Percentiles rank a stretch among this genome's conserved stretches.
These are phyloP conservation scores for Penicillium fuscoglaucum DNA, from an alignment of 2,329 filamentous ascomycete species.

Conservation along the genomic window DNA sequence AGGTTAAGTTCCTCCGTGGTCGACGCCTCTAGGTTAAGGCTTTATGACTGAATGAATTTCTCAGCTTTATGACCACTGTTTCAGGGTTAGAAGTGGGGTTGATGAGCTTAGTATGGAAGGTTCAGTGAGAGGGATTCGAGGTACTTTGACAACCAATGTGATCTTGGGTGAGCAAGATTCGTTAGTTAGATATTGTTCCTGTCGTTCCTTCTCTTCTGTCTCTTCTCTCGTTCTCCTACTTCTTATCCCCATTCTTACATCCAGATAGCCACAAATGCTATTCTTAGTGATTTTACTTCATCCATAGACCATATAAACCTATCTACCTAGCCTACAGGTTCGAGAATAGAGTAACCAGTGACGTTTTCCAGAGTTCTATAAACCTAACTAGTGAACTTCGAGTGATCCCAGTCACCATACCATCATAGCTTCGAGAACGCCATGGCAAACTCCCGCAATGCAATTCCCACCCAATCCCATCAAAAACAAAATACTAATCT, in stretches of 20 bases:
- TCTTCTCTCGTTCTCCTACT: not conserved
- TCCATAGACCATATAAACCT: not conserved
- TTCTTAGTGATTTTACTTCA: not conserved
- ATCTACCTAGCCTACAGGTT: not conserved
- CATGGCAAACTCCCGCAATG: conserved; percentile 2
- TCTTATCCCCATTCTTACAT: not conserved
- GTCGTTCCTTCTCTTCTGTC: not conserved
- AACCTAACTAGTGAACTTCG: too few species aligned
- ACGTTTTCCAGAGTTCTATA: not conserved
- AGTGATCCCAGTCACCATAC: not conserved
- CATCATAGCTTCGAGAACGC: not conserved
- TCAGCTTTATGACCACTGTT: not conserved
- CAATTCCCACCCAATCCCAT: not conserved
- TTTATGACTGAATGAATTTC: not conserved
- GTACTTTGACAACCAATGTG: not conserved
- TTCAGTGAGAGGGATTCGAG: not conserved
- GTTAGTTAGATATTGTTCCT: not conserved
- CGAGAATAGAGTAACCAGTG: not conserved
- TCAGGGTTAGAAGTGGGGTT: not conserved
- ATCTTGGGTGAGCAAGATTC: not conserved
- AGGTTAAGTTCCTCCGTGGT: not conserved
- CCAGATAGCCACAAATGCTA: not conserved
- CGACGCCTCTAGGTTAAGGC: not conserved
- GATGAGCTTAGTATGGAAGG: not conserved
- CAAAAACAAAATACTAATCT: not conserved